phyloP scores from a whole-genome alignment of 148 eudicot species.

The Oxyria digyna region DNA sequence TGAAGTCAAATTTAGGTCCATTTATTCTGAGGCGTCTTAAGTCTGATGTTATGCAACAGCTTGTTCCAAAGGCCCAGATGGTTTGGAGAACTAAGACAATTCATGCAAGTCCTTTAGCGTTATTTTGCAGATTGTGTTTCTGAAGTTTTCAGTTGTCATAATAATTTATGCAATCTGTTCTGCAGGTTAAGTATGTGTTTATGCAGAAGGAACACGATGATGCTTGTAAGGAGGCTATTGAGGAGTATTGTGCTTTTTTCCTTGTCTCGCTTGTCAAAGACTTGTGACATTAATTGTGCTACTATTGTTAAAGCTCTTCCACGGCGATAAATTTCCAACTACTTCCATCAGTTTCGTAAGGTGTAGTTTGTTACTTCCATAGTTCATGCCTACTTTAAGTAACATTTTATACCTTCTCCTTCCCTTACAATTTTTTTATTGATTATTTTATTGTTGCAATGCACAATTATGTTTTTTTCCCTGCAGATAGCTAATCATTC shows the following conservation, averaged over 20 bases:
- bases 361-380: conserved; percentile 24
- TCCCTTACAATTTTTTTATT: background rate
- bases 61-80: conserved; percentile 72
- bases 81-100: conserved; percentile 20
- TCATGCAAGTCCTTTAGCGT: background rate
- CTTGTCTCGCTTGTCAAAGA: conserved; percentile 47
- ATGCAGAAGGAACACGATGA: conserved; percentile 67
- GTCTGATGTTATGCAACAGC: conserved; percentile 96
- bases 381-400: background rate
- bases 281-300: conserved; percentile 19
- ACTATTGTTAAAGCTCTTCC: conserved; percentile 38
- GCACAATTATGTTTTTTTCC: background rate
- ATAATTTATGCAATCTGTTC: background rate
- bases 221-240: conserved; percentile 81
- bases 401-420: background rate
- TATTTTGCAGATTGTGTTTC: background rate
- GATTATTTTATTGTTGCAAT: background rate
- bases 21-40: conserved; percentile 88
- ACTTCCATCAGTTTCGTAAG: conserved; percentile 93
- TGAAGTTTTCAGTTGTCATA: background rate
- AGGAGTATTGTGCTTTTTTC: conserved; percentile 64
- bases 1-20: conserved; percentile 95
- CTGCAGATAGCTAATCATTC: conserved; percentile 96
- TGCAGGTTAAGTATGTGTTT: conserved; percentile 64
- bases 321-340: conserved; percentile 86